A percentile compares a stretch with the other conserved stretches of the same genome.
Conservation (phyloP, 192 early-diverging fungal species). For the Rhizophagus prolifer region DNA sequence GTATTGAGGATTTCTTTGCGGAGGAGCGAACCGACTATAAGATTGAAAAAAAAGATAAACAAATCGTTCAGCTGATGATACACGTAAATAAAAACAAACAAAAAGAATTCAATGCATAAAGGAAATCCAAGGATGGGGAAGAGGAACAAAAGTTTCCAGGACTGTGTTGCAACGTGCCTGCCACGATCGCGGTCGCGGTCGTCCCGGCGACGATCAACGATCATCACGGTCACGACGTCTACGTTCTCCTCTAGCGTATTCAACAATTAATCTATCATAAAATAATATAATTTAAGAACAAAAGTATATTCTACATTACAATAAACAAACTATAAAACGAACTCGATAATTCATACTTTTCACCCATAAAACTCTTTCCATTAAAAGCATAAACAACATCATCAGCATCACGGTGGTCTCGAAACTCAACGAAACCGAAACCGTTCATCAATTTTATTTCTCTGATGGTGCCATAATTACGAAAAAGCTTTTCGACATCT, state of each 20-base stretch:
- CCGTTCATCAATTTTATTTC: slow-evolving; percentile 82
- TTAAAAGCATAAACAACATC: slow-evolving; percentile 87
- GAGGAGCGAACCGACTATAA: slow-evolving; percentile 42
- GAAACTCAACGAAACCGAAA: slow-evolving; percentile 95
- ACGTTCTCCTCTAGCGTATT: slow-evolving; percentile 72
- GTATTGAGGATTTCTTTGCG: slow-evolving; percentile 59
- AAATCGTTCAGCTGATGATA: not conserved
- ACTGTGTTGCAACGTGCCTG: slow-evolving; percentile 27
- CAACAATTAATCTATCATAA: slow-evolving; percentile 67
- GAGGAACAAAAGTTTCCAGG: slow-evolving; percentile 27
- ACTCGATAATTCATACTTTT: slow-evolving; percentile 57
- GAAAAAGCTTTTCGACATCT: slow-evolving; percentile 81
- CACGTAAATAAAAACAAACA: not conserved
- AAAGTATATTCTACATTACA: slow-evolving; percentile 11
- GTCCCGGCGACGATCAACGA: slow-evolving; percentile 37
- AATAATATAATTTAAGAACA: not conserved
- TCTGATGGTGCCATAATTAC: slow-evolving; percentile 76
- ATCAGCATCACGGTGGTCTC: slow-evolving; percentile 80
- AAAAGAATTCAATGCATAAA: not conserved
- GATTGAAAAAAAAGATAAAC: slow-evolving; percentile 5
- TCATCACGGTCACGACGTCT: slow-evolving; percentile 52
- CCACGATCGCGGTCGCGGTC: slow-evolving; percentile 39
- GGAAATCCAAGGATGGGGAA: slow-evolving; percentile 16
- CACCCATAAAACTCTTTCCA: slow-evolving; percentile 78
- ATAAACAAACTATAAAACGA: not conserved